Base-by-base conservation (phyloP, 1,139 yeast genomes). In the Geotrichum europaeum region DNA sequence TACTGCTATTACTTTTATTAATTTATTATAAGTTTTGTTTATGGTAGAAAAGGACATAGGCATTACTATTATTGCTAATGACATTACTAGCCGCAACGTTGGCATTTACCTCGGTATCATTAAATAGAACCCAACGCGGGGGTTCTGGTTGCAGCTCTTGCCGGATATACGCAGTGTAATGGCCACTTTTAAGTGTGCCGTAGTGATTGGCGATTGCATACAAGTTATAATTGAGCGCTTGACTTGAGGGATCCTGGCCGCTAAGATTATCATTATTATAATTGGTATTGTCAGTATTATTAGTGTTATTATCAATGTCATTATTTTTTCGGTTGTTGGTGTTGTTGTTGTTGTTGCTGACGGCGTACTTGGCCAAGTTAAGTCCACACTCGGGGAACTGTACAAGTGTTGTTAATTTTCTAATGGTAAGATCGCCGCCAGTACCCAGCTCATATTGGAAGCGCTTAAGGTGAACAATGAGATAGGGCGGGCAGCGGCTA, bases 151-250 rank as follows among this genome's bases (percentile, higher is more conserved):
- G 78, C 2, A 2, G 25, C 50, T 22, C 22, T 9, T 22, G 28
- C n/a, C 30, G 25, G 12, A 90, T 96, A 69, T 84, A 87, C 0
- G 96, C 80, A 0, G 97, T 92, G 72, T 94, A 92, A 74, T 92
- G 99, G 0, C 99, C 98, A 2, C 96, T 90, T 53, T 86, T 83
- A 57, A 92, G 77, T 4, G 83, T 77, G 2, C 99, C 98, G 65
- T 79, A 82, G 74, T 92, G 99, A 67, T 89, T 88, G 15, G 92
- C 94, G 45, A 91, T 96, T 0, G 88, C 96, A 67, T 85, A 88
- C 49, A 92, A 75, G 65, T 84, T 84, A 72, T 91, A 94, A 4
- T 45, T 54, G 6, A 81, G 76, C 72, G 43, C 50, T 47, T 18
- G 20, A 15, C 87, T 90, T 2, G 97, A 96, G 0, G 96, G 87